phyloP scores from a whole-genome alignment of 78 protist species.

The Protostelium mycophagum region DNA sequence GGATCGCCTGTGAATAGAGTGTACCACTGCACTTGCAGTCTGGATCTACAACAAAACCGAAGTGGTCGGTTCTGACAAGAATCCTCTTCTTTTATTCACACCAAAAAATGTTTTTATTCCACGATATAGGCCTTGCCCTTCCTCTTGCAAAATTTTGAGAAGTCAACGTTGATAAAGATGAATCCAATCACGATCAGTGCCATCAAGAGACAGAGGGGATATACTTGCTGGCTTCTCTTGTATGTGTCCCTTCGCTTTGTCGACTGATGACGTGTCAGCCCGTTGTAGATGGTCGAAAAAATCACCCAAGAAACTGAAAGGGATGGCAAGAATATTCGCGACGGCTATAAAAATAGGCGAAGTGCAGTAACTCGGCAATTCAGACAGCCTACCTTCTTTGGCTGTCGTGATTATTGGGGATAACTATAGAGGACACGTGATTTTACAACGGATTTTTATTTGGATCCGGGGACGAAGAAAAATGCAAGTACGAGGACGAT shows the following conservation, averaged over 20 bases:
- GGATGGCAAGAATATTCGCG: neutral
- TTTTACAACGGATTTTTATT: no score
- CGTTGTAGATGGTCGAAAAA: neutral
- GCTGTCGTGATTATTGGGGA: no score
- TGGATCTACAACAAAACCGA: no score
- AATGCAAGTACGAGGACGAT: constrained; percentile 48
- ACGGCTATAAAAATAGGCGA: neutral
- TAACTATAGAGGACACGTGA: no score
- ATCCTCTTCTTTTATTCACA: no score
- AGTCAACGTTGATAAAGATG: neutral
- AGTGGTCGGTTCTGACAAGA: no score
- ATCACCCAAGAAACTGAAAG: neutral
- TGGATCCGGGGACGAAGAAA: constrained; percentile 62
- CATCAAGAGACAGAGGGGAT: neutral
- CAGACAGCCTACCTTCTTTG: no score
- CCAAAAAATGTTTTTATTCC: no score
- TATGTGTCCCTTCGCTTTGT: neutral
- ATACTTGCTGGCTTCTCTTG: neutral
- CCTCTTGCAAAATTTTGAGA: neutral
- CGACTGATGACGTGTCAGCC: neutral
- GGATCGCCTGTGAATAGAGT: no score
- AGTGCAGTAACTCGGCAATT: no score
- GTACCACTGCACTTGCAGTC: no score
- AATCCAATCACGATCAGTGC: neutral
- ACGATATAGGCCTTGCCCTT: no score